Percentiles rank a stretch among this genome's conserved stretches.
These are phyloP conservation scores for Cytauxzoon felis DNA, from an alignment of 169 alveolate species.

Conservation along the genomic window DNA sequence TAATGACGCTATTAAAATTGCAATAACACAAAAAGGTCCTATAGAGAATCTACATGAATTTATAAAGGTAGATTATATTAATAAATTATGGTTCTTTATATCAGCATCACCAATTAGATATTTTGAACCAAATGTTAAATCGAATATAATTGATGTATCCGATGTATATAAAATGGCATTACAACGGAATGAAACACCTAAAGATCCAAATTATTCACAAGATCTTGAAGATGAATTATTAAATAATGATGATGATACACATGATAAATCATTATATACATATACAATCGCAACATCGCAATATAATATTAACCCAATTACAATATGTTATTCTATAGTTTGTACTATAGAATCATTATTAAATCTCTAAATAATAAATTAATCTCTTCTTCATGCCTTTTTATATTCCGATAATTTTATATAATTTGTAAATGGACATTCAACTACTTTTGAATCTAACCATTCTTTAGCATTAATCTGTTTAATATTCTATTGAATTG, in stretches of 20 bases:
- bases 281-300: background rate
- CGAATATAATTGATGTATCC: slow-evolving; percentile 28
- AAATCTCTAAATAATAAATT: slow-evolving; percentile 13
- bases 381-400: background rate
- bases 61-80: background rate
- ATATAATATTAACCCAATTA: slow-evolving; percentile 24
- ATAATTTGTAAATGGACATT: background rate
- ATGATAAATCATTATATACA: background rate
- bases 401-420: background rate
- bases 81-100: slow-evolving; percentile 7
- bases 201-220: slow-evolving; percentile 25
- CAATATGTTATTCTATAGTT: slow-evolving; percentile 56
- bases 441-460: background rate
- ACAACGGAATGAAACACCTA: slow-evolving; percentile 20
- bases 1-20: slow-evolving; percentile 26
- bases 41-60: background rate
- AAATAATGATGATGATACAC: background rate
- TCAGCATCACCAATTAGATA: slow-evolving; percentile 13
- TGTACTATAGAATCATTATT: slow-evolving; percentile 42
- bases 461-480: background rate
- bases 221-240: slow-evolving; percentile 13
- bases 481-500: background rate
- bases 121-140: slow-evolving; percentile 5
- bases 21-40: slow-evolving; percentile 32
- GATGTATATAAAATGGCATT: slow-evolving; percentile 2